A percentile compares a stretch with the other conserved stretches of the same genome.
These are phyloP conservation scores for Stachybotrys elegans DNA, from an alignment of 2,329 filamentous ascomycete genomes.

Conservation along the genomic window DNA sequence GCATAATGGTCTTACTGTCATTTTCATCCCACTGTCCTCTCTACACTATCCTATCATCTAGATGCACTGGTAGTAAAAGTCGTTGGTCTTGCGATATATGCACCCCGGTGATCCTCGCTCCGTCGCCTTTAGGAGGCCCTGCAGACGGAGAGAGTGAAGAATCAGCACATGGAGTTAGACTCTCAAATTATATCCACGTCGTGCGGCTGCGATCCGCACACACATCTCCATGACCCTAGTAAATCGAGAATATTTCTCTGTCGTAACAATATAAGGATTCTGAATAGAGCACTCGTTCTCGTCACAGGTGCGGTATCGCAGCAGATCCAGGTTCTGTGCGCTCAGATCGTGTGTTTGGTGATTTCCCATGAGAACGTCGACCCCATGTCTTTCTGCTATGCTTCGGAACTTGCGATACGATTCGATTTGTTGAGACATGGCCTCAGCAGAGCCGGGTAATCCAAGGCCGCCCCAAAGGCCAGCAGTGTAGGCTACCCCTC, in stretches of 20 bases:
- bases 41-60: too few relatives aligned
- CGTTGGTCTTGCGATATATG: too few relatives aligned
- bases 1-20: too few relatives aligned
- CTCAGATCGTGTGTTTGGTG: slow-evolving; percentile 17
- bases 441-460: slow-evolving; percentile 9
- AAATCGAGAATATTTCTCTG: slow-evolving; percentile 9
- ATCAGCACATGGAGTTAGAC: too few relatives aligned
- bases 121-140: too few relatives aligned
- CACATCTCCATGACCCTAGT: slow-evolving; percentile 11
- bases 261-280: slow-evolving; percentile 12
- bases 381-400: slow-evolving; percentile 7
- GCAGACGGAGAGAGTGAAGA: too few relatives aligned
- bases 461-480: slow-evolving; percentile 19
- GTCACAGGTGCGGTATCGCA: slow-evolving; percentile 8
- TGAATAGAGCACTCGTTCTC: slow-evolving; percentile 6
- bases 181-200: slow-evolving; percentile 5
- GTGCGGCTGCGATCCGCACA: slow-evolving; percentile 5
- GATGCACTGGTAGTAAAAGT: too few relatives aligned
- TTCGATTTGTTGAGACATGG: slow-evolving; percentile 14
- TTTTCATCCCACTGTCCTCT: too few relatives aligned
- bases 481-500: slow-evolving; percentile 12
- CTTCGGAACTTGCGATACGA: slow-evolving; percentile 11
- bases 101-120: too few relatives aligned
- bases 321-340: slow-evolving; percentile 12
- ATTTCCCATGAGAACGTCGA: slow-evolving; percentile 14